Conservation (phyloP, 2,329 filamentous ascomycete genomes). For the Monosporascus sp. region DNA sequence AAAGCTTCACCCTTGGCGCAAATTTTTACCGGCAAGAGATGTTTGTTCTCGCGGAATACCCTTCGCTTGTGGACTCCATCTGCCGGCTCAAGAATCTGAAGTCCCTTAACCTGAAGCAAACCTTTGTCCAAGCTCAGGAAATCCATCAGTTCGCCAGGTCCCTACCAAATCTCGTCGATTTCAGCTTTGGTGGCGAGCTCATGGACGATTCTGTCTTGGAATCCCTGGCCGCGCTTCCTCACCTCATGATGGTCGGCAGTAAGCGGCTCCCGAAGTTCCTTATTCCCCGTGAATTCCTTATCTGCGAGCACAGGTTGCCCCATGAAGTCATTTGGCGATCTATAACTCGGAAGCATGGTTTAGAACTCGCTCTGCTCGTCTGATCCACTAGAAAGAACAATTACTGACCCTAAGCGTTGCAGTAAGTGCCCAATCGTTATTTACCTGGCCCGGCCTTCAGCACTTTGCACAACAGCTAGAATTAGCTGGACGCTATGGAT, state of each 20-base stretch:
- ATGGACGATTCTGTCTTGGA: constrained; percentile 42
- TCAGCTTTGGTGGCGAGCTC: constrained; percentile 52
- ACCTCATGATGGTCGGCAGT: constrained; percentile 45
- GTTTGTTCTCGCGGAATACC: constrained; percentile 34
- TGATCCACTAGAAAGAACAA: too few relatives aligned
- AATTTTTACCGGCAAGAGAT: constrained; percentile 41
- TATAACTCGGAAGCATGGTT: too few relatives aligned
- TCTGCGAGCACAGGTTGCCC: too few relatives aligned
- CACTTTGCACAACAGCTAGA: constrained; percentile 34
- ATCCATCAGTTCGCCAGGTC: constrained; percentile 41
- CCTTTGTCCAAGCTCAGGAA: constrained; percentile 46
- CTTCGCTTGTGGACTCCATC: constrained; percentile 34
- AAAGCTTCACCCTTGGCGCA: constrained; percentile 19
- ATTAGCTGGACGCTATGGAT: constrained; percentile 19
- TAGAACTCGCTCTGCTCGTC: too few relatives aligned
- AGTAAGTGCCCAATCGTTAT: constrained; percentile 49
- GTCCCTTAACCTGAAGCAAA: constrained; percentile 46
- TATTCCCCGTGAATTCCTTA: too few relatives aligned
- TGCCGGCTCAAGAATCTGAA: constrained; percentile 46
- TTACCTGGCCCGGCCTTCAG: constrained; percentile 47
- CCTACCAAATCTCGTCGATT: constrained; percentile 46
- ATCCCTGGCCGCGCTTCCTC: constrained; percentile 30
- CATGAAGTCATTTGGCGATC: too few relatives aligned
- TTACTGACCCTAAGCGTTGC: too few relatives aligned
- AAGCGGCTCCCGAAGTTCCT: too few relatives aligned